phyloP scores from a whole-genome alignment of 768 basidiomycete genomes.

The Boletus insuetus region DNA sequence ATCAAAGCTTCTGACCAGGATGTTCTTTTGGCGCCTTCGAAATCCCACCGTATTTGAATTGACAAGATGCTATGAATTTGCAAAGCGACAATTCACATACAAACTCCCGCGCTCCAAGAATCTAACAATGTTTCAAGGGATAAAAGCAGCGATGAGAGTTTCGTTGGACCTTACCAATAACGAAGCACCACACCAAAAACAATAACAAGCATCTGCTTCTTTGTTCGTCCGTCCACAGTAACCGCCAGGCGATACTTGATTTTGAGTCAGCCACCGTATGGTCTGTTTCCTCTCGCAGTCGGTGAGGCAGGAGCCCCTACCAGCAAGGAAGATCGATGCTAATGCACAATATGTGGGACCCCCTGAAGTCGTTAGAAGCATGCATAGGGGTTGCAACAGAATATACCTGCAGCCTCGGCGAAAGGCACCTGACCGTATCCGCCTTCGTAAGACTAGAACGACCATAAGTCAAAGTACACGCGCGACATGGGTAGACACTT shows the following conservation, averaged over 20 bases:
- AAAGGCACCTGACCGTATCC: slow-evolving; percentile 83
- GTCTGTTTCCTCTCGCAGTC: slow-evolving; percentile 49
- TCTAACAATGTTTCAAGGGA: slow-evolving; percentile 40
- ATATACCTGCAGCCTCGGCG: slow-evolving; percentile 80
- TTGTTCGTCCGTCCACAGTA: slow-evolving; percentile 90
- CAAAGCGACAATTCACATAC: slow-evolving; percentile 57
- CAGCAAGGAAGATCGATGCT: slow-evolving; percentile 63
- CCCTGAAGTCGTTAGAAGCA: slow-evolving; percentile 42
- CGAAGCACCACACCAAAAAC: slow-evolving; percentile 91
- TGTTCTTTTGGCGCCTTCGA: slow-evolving; percentile 77
- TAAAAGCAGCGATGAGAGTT: background rate
- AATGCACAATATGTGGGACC: slow-evolving; percentile 93
- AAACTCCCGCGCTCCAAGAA: slow-evolving; percentile 58
- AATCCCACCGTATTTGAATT: slow-evolving; percentile 88
- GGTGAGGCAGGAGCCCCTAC: slow-evolving; percentile 23
- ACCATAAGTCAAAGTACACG: background rate
- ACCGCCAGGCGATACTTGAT: slow-evolving; percentile 66
- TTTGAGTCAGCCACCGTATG: slow-evolving; percentile 73
- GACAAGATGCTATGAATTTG: slow-evolving; percentile 68
- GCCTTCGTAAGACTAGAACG: slow-evolving; percentile 80
- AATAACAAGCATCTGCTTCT: slow-evolving; percentile 89
- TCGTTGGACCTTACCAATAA: slow-evolving; percentile 52
- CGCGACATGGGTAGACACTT: slow-evolving; percentile 5
- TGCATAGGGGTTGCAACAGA: background rate
- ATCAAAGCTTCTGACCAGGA: slow-evolving; percentile 53